Base-by-base conservation (phyloP, 1,284 basidiomycete genomes). In the Trametes pubescens region DNA sequence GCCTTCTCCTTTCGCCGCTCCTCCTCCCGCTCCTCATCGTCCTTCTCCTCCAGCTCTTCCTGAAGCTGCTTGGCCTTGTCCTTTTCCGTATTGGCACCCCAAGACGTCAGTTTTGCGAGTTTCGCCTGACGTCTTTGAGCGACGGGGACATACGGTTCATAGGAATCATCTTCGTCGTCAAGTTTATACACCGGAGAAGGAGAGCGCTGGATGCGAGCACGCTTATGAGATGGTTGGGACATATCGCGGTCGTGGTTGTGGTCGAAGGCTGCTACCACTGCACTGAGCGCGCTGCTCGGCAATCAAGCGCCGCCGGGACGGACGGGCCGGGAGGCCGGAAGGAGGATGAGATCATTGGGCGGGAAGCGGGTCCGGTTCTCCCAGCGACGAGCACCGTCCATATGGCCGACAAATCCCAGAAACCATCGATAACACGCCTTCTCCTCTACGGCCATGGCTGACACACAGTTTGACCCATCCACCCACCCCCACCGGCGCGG, bases 101-200 rank as follows among this genome's bases (percentile, higher is more conserved):
- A 82, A 18, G 87, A 85, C 38, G 86, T 83, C 57, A 96, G 82
- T 68, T 90, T 90, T 32, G 91, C 88, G 10, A 97, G 83, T 73
- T 92, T 93, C 60, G 90, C 88, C 73, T 93, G 86, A 52, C 93
- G 86, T 40, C 95, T 86, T 76, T 98, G 90, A 44, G 94, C 88
- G 46, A 98, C 88, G 7, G 97, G 91, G 29, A 99, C 80, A 76
- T 99, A 99, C 1, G 91, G 93, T 64, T 91, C 88, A 74, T 95
- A 95, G 44, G 81, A 78, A 61, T 87, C 85, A 63, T 89, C 85
- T 37, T 88, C 85, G 44, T 87, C 84, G 68, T 90, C 87, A 46
- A 90, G 79, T 48, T 82, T 85, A 76, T 88, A 89, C 46, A 75
- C 73, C 0, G 90, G 89, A n/a, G 89, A 88, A 0, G 85, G 83